Base-by-base conservation (phyloP, 164 flowering plant genomes). In the Vitis amurensis region DNA sequence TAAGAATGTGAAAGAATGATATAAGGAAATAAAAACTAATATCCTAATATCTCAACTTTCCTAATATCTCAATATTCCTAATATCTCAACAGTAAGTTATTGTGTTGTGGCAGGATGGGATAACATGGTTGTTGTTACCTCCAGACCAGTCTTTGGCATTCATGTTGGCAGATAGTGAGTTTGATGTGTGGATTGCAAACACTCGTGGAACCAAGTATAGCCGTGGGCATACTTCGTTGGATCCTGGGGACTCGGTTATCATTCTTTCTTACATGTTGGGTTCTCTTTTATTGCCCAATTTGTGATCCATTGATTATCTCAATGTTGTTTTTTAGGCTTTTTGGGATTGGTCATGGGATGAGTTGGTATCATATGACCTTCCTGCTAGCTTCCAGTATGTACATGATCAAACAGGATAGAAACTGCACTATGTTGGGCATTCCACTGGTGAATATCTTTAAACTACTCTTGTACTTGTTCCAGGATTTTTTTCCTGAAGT, bases 341-440 rank as follows among this genome's bases (percentile, higher is more conserved):
- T 61, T 93, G 98, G 98, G 80, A 91, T 68, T 93, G 98, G 98
- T 60, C 97, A n/a, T 93, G 98, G 98, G 98, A 91, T 80, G 84
- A 90, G 57, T 72, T 91, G 62, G 92, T 70, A 1, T 74, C 84
- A 2, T 81, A 81, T 71, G 98, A 93, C 71, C 86, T 91, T 67
- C 89, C 98, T 16, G 89, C 97, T 49, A 69, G 67, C 1, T 29
- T 87, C 66, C 73, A 85, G 48, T 88, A 85, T 67, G 89, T 93
- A 31, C 74, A 75, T 56, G 65, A 71, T 50, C 89, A 82, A 58
- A 78, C 95, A 9, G 85, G 84, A 12, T 90, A 90, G 80, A 86
- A 87, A 29, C 58, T 90, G 67, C 88, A 90, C 77, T 93, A 85
- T 75, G 87, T 89, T 72, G 98, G 97, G 23, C 97, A 93, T 71